Evolutionary conservation across 2,329 filamentous ascomycete genomes (phyloP).

Genomic region (Talaromyces marneffei): DNA sequence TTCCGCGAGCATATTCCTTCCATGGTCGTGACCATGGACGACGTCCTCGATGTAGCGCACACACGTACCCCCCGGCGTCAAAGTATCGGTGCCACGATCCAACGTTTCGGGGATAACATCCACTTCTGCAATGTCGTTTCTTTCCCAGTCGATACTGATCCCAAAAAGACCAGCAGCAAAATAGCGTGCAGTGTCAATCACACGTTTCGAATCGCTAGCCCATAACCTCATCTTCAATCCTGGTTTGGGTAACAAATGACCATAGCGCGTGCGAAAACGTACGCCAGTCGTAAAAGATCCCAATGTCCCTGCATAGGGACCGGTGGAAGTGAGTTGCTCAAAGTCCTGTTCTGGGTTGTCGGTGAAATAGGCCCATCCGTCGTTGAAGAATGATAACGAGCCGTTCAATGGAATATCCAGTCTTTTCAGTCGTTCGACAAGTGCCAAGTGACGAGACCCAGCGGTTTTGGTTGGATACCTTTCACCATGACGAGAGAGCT

Average conservation of each 20-base stretch:
- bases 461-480: conserved; percentile 51
- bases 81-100: conserved; percentile 48
- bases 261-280: conserved; percentile 50
- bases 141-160: conserved; percentile 37
- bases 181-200: conserved; percentile 52
- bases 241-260: conserved; percentile 36
- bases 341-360: conserved; percentile 40
- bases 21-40: conserved; percentile 46
- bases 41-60: conserved; percentile 33
- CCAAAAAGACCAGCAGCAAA: conserved; percentile 54
- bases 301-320: conserved; percentile 52
- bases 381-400: conserved; percentile 49
- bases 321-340: conserved; percentile 51
- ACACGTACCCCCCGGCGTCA: conserved; percentile 51
- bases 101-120: conserved; percentile 49
- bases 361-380: conserved; percentile 51
- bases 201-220: conserved; percentile 50
- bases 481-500: conserved; percentile 55
- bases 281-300: conserved; percentile 51
- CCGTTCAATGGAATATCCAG: conserved; percentile 41
- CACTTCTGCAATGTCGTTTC: conserved; percentile 34
- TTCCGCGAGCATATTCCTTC: conserved; percentile 41
- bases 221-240: conserved; percentile 40
- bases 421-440: conserved; percentile 44
- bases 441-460: conserved; percentile 44